Conservation (phyloP, 2,329 filamentous ascomycete genomes). For the Exophiala oligosperma region DNA sequence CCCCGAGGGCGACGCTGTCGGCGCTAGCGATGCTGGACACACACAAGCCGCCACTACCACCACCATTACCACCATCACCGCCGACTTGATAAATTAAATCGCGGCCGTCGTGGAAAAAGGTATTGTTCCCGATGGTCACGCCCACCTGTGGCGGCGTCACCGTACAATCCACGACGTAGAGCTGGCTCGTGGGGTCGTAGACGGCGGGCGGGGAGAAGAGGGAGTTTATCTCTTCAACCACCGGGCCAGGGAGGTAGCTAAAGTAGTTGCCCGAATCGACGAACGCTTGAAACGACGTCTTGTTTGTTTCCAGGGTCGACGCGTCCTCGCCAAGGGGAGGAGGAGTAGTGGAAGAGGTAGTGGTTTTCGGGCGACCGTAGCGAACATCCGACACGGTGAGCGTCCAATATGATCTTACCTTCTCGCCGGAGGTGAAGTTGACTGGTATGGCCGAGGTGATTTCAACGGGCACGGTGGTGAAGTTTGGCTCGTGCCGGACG, state of each 20-base stretch:
- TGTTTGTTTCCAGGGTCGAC: neutral
- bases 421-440: constrained; percentile 4
- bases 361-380: constrained; percentile 1
- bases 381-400: neutral
- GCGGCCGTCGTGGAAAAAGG: constrained; percentile 33
- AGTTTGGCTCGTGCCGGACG: constrained; percentile 36
- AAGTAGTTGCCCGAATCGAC: constrained; percentile 32
- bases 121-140: constrained; percentile 40
- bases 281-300: constrained; percentile 12
- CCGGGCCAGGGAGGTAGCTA: constrained; percentile 41
- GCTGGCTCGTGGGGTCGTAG: constrained; percentile 32
- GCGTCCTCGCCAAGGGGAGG: neutral
- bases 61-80: neutral
- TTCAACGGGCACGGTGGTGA: constrained; percentile 39
- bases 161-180: constrained; percentile 45
- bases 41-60: constrained; percentile 21
- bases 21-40: constrained; percentile 21
- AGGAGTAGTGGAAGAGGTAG: neutral
- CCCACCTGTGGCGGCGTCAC: constrained; percentile 43
- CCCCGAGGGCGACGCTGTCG: constrained; percentile 15
- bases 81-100: constrained; percentile 35
- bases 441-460: constrained; percentile 16
- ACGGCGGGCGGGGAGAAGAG: constrained; percentile 45
- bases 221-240: constrained; percentile 41
- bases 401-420: constrained; percentile 6